phyloP scores from a whole-genome alignment of 2,329 filamentous ascomycete genomes.

The Trichoderma citrinoviride region DNA sequence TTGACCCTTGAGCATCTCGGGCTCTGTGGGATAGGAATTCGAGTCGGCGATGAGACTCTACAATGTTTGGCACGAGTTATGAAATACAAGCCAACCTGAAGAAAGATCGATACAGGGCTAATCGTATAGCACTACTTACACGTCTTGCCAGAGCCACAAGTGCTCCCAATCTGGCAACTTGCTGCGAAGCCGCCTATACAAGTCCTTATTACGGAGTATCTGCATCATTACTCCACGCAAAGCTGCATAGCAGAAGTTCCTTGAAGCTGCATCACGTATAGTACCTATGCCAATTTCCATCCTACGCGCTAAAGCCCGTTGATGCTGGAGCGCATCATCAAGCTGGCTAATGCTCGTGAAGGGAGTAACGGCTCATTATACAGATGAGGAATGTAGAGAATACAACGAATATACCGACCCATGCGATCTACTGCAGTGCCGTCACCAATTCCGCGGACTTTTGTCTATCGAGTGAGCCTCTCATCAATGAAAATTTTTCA shows the following conservation, averaged over 20 bases:
- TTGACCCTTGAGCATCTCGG: not conserved
- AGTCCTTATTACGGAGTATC: not conserved
- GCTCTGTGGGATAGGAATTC: not conserved
- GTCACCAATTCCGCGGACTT: not conserved
- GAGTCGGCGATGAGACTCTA: not conserved
- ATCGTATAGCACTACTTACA: not conserved
- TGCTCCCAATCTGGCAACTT: not conserved
- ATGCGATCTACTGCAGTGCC: not conserved
- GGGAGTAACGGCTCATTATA: constrained; percentile 5
- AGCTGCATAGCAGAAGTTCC: not conserved
- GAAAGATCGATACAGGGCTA: not conserved
- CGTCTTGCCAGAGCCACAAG: not conserved
- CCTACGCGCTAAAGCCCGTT: not conserved
- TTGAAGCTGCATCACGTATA: not conserved
- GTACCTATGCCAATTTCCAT: not conserved
- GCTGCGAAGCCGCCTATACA: not conserved
- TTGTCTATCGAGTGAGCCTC: no score
- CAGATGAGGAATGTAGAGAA: constrained; percentile 5
- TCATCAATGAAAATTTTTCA: no score
- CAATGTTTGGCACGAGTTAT: not conserved
- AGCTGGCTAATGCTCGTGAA: not conserved
- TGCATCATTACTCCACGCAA: not conserved
- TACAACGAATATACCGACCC: not conserved
- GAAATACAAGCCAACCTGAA: not conserved
- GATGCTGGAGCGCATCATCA: not conserved